phyloP scores from a whole-genome alignment of 2,329 filamentous ascomycete genomes.

The Arthrobotrys pseudoclavata region DNA sequence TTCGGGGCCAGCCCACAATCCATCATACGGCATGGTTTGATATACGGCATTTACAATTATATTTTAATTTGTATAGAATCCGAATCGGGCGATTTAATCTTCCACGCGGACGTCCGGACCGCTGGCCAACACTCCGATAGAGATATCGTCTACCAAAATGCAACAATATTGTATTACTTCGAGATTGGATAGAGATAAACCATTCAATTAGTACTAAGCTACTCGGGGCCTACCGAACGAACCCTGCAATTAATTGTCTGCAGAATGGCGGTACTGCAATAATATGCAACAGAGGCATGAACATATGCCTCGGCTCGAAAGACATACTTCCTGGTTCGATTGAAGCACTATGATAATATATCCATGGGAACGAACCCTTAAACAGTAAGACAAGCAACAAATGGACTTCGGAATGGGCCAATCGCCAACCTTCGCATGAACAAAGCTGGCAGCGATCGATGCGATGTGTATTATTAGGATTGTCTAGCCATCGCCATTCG shows the following conservation, averaged over 20 bases:
- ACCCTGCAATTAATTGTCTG: neutral
- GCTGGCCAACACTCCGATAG: neutral
- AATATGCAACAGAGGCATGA: neutral
- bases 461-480: neutral
- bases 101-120: neutral
- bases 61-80: neutral
- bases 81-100: too few species aligned
- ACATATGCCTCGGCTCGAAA: neutral
- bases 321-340: neutral
- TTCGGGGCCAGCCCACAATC: neutral
- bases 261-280: neutral
- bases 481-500: neutral
- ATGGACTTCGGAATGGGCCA: neutral
- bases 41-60: neutral
- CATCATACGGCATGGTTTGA: neutral
- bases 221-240: neutral
- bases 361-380: neutral
- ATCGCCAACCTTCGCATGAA: too few species aligned
- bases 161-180: neutral
- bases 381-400: too few species aligned
- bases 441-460: neutral
- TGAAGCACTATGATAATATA: neutral
- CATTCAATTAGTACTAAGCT: too few species aligned
- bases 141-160: neutral
- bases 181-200: too few species aligned